Evolutionary conservation across 225 moss, liverwort and hornwort species (phyloP).

Genomic region (Neckera pumila): DNA sequence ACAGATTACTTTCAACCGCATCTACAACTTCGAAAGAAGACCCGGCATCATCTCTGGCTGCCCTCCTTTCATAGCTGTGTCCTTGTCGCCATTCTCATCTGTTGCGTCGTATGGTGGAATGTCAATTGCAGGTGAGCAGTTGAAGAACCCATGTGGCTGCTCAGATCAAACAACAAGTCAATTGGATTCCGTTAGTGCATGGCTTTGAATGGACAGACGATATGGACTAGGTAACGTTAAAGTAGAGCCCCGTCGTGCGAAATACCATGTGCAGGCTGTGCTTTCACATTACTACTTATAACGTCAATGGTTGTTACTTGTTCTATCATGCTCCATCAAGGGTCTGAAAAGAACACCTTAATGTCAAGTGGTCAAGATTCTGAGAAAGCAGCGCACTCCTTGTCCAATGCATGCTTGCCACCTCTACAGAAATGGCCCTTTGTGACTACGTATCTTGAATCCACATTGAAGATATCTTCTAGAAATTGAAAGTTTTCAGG

Average conservation of each 20-base stretch:
- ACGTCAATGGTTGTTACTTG: not conserved
- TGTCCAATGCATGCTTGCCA: not conserved
- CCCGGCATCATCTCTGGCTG: slow-evolving; percentile 10
- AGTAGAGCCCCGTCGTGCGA: not conserved
- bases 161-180: not conserved
- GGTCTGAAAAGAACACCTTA: not conserved
- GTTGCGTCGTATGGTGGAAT: slow-evolving; percentile 51
- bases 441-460: not conserved
- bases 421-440: not conserved
- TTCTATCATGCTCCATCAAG: not conserved
- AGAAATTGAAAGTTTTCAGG: not conserved
- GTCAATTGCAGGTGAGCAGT: slow-evolving; percentile 87
- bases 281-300: not conserved
- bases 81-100: slow-evolving; percentile 21
- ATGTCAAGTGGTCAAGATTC: not conserved
- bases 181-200: not conserved
- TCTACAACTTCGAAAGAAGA: slow-evolving; percentile 28
- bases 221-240: not conserved
- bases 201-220: not conserved
- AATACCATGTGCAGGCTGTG: not conserved
- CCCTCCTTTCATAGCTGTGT: slow-evolving; percentile 12
- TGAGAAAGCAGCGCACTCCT: not conserved
- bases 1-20: not conserved
- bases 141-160: slow-evolving; percentile 93
- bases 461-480: not conserved